Conservation (phyloP, 768 basidiomycete species). For the Serpula lacrymans region DNA sequence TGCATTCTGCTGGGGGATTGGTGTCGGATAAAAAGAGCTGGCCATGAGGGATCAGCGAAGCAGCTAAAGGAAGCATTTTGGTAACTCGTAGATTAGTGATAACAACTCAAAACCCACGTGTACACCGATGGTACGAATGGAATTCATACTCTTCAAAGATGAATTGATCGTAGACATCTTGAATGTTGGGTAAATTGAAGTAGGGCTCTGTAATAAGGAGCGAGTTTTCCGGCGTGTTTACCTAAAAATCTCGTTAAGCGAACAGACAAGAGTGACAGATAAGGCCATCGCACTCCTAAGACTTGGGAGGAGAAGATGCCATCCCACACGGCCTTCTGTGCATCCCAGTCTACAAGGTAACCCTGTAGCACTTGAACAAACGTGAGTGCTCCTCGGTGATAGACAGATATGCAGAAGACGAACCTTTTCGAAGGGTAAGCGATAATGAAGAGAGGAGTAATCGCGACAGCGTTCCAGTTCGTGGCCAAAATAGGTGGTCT, state of each 20-base stretch:
- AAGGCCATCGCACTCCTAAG: constrained; percentile 51
- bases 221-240: constrained; percentile 68
- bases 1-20: constrained; percentile 66
- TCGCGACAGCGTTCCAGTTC: constrained; percentile 77
- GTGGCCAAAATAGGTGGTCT: constrained; percentile 79
- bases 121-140: constrained; percentile 71
- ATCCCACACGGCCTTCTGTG: constrained; percentile 93
- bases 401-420: constrained; percentile 12
- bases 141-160: constrained; percentile 98
- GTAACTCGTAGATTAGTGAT: constrained; percentile 17
- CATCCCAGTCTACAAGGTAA: constrained; percentile 92
- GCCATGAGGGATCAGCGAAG: constrained; percentile 74
- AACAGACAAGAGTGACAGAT: background rate
- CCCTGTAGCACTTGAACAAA: constrained; percentile 56
- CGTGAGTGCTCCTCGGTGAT: constrained; percentile 6
- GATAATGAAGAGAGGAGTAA: constrained; percentile 76
- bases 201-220: constrained; percentile 91
- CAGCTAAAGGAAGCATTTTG: constrained; percentile 48
- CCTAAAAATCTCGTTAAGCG: constrained; percentile 37
- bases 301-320: constrained; percentile 74
- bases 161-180: constrained; percentile 92
- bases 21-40: constrained; percentile 54
- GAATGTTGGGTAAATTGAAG: constrained; percentile 89
- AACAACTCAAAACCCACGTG: constrained; percentile 54
- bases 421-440: constrained; percentile 88